Evolutionary conservation across 164 flowering plant species (phyloP).

Genomic region (Buxus sempervirens): DNA sequence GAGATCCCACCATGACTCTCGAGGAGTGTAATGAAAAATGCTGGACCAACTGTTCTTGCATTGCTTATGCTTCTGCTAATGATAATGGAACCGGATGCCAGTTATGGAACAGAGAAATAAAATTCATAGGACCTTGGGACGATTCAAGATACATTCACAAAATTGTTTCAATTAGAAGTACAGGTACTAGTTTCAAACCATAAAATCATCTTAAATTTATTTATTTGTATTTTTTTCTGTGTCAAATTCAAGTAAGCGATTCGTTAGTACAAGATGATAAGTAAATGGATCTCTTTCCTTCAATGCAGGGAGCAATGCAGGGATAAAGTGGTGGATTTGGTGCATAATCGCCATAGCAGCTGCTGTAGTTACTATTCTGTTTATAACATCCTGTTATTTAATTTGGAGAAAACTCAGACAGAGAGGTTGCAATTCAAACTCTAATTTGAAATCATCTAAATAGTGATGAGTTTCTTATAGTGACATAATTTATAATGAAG

Average conservation of each 20-base stretch:
- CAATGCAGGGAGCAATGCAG: not conserved
- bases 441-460: no score
- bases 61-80: constrained; percentile 18
- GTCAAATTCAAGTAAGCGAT: not conserved
- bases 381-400: not conserved
- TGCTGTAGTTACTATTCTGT: not conserved
- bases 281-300: no score
- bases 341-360: not conserved
- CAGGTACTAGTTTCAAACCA: no score
- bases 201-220: not conserved
- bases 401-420: constrained; percentile 5
- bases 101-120: constrained; percentile 8
- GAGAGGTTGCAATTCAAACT: not conserved
- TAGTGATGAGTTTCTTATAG: not conserved
- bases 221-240: not conserved
- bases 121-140: not conserved
- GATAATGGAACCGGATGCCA: constrained; percentile 3
- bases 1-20: not conserved
- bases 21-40: constrained; percentile 21
- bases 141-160: constrained; percentile 7
- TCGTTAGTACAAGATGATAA: not conserved
- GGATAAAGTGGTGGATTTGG: constrained; percentile 10
- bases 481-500: not conserved
- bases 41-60: constrained; percentile 22
- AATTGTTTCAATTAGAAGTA: no score